phyloP scores from a whole-genome alignment of 2,329 filamentous ascomycete species.

The Mycogone perniciosa region DNA sequence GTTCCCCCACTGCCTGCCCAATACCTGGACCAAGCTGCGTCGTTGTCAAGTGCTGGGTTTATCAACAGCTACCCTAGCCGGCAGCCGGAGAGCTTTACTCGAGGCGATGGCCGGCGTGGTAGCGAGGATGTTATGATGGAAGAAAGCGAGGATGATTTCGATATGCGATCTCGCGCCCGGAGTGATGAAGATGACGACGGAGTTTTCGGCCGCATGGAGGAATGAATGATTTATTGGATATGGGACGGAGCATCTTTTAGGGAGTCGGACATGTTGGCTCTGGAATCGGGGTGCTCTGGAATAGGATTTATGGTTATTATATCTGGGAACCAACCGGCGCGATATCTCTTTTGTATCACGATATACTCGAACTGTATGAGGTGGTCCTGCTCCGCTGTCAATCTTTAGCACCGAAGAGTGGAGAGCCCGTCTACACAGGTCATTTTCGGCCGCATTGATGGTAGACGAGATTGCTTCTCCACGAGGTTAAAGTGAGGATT shows the following conservation, averaged over 20 bases:
- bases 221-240: constrained; percentile 43
- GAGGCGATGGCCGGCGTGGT: constrained; percentile 44
- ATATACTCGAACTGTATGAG: constrained; percentile 39
- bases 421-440: constrained; percentile 33
- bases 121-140: constrained; percentile 62
- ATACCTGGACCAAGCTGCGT: constrained; percentile 58
- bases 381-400: constrained; percentile 58
- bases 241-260: constrained; percentile 12
- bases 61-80: constrained; percentile 56
- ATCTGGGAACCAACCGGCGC: constrained; percentile 21
- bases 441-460: constrained; percentile 15
- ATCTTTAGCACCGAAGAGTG: constrained; percentile 64
- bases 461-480: constrained; percentile 41
- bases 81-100: constrained; percentile 60
- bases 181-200: constrained; percentile 91
- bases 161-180: constrained; percentile 53
- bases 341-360: constrained; percentile 46
- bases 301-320: constrained; percentile 30
- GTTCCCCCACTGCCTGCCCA: constrained; percentile 81
- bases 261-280: constrained; percentile 22
- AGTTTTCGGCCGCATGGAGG: constrained; percentile 95
- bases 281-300: constrained; percentile 28
- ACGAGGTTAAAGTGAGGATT: constrained; percentile 68
- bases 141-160: constrained; percentile 62
- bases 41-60: constrained; percentile 55